Conservation (phyloP, 2,329 filamentous ascomycete species). For the Trichoderma breve region DNA sequence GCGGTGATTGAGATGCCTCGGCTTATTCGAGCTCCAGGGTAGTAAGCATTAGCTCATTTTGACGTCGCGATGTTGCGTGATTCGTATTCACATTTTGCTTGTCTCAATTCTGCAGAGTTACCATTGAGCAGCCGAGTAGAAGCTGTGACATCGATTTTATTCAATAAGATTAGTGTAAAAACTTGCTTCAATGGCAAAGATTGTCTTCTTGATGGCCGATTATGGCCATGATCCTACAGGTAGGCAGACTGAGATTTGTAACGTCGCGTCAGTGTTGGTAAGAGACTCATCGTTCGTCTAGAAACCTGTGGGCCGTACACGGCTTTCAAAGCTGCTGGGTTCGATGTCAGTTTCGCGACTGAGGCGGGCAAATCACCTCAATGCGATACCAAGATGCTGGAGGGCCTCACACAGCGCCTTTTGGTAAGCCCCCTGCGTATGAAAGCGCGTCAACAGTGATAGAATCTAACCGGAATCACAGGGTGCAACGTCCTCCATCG, state of each 20-base stretch:
- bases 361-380: slow-evolving; percentile 46
- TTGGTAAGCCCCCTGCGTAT: slow-evolving; percentile 37
- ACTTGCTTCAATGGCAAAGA: slow-evolving; percentile 32
- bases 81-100: background rate
- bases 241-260: slow-evolving; percentile 23
- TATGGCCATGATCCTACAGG: slow-evolving; percentile 56
- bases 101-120: background rate
- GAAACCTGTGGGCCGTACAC: slow-evolving; percentile 51
- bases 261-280: background rate
- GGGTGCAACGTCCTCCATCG: slow-evolving; percentile 44
- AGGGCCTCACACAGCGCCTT: slow-evolving; percentile 48
- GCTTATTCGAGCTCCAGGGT: background rate
- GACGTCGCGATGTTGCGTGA: background rate
- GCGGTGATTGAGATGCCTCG: background rate
- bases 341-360: slow-evolving; percentile 49
- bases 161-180: no score
- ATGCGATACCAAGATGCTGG: slow-evolving; percentile 51
- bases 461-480: slow-evolving; percentile 23
- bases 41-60: background rate
- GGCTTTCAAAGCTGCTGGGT: slow-evolving; percentile 47
- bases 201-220: slow-evolving; percentile 51
- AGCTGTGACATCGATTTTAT: background rate
- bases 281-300: slow-evolving; percentile 24
- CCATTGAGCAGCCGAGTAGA: background rate
- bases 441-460: background rate